Conservation (phyloP, 371 early-diverging fungal species). For the Lichtheimia hyalospora region DNA sequence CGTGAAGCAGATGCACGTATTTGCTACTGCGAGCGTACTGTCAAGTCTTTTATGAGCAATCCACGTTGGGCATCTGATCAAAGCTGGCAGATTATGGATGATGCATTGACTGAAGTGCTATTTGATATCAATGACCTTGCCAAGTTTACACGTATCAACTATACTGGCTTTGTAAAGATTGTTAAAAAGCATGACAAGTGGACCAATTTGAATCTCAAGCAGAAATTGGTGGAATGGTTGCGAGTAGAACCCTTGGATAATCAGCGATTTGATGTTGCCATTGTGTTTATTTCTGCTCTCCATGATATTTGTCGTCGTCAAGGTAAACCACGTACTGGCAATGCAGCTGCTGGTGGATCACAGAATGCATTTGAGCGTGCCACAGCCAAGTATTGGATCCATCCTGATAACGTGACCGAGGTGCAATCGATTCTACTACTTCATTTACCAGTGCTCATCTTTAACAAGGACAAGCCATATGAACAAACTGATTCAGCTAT, state of each 20-base stretch:
- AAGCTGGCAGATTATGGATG: conserved; percentile 44
- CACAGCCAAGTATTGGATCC: conserved; percentile 98
- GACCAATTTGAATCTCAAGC: conserved; percentile 69
- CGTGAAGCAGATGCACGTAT: conserved; percentile 82
- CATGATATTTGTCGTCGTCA: conserved; percentile 42
- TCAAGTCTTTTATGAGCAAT: conserved; percentile 50
- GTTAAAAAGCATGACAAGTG: conserved; percentile 94
- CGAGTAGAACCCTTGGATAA: conserved; percentile 52
- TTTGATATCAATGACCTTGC: conserved; percentile 86
- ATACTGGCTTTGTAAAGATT: conserved; percentile 92
- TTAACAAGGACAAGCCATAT: conserved; percentile 61
- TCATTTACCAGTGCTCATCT: conserved; percentile 95
- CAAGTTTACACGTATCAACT: conserved; percentile 90
- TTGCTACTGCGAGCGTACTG: conserved; percentile 78
- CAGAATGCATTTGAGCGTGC: conserved; percentile 82
- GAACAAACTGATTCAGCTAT: conserved; percentile 62
- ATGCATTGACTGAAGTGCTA: conserved; percentile 45
- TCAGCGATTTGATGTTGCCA: conserved; percentile 58
- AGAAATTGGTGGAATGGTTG: conserved; percentile 79
- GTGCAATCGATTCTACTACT: conserved; percentile 91
- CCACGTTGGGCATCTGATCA: conserved; percentile 33
- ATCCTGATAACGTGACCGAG: conserved; percentile 97
- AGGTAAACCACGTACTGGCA: conserved; percentile 31
- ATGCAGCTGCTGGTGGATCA: conserved; percentile 60
- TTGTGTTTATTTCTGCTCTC: conserved; percentile 45